Conservation (phyloP, 306 rosid genomes). For the Cicer arietinum region DNA sequence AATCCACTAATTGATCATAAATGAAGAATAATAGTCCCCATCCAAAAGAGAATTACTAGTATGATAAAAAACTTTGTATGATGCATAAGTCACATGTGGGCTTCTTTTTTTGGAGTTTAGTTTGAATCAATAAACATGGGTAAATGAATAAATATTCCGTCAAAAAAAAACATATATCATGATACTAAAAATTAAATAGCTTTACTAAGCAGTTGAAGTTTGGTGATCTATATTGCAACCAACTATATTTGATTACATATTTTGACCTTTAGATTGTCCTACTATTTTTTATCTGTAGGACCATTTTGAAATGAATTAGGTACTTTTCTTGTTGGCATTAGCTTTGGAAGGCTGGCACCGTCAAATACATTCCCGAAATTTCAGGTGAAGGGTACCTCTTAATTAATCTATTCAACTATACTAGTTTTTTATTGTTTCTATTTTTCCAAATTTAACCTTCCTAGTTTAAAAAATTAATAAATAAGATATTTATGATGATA, state of each 20-base stretch:
- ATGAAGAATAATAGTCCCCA: no score
- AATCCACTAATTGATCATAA: no score
- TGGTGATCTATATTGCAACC: conserved; percentile 78
- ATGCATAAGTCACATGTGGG: background rate
- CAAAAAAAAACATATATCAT: background rate
- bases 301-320: conserved; percentile 38
- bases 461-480: no score
- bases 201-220: conserved; percentile 73
- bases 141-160: conserved; percentile 17
- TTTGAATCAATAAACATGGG: background rate
- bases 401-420: background rate
- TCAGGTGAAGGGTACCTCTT: background rate
- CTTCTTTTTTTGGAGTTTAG: background rate
- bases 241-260: conserved; percentile 61
- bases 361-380: conserved; percentile 28
- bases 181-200: conserved; percentile 47
- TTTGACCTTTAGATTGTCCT: conserved; percentile 39
- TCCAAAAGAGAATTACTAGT: background rate
- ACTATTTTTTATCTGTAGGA: conserved; percentile 36
- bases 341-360: conserved; percentile 3
- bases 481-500: no score
- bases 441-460: background rate
- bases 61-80: background rate
- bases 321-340: conserved; percentile 15
- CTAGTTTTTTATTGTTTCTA: background rate